Evolutionary conservation across 495 filamentous ascomycete species (phyloP).

Genomic region (Talaromyces thailandensis): DNA sequence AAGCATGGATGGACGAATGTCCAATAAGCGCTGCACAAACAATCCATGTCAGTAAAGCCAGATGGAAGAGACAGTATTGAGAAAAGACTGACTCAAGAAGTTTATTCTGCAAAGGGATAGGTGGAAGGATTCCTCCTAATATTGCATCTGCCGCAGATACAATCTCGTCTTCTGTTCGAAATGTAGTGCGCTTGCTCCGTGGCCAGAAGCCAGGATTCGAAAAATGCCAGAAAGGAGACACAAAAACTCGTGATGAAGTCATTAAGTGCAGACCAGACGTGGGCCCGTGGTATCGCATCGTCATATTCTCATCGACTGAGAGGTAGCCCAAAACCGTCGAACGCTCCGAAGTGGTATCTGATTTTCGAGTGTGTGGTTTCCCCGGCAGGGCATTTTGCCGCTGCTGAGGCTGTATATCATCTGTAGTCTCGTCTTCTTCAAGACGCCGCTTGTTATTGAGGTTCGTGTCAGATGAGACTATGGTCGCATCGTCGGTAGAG

Average conservation of each 20-base stretch:
- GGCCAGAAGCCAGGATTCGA: not conserved
- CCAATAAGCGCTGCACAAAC: not conserved
- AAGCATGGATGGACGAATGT: not conserved
- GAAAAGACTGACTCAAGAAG: not conserved
- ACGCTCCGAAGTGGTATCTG: not conserved
- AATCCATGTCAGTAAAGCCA: not conserved
- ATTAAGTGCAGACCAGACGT: not conserved
- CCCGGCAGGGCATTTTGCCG: not conserved
- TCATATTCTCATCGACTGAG: not conserved
- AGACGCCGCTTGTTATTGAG: not conserved
- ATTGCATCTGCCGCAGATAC: slow-evolving; percentile 3
- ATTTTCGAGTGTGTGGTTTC: not conserved
- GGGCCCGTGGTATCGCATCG: not conserved
- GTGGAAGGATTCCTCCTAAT: not conserved
- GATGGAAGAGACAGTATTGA: not conserved
- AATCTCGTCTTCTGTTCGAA: slow-evolving; percentile 1
- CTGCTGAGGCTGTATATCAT: not conserved
- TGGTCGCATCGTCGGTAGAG: not conserved
- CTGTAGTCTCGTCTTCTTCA: not conserved
- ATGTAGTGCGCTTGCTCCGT: not conserved
- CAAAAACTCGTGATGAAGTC: not conserved
- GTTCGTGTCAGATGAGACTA: not conserved
- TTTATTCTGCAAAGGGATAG: not conserved
- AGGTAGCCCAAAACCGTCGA: not conserved
- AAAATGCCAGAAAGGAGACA: slow-evolving; percentile 1